Evolutionary conservation across 768 basidiomycete species (phyloP), one percentile per base, ranked within the genome.

Genomic region (Hypsizygus marmoreus): DNA sequence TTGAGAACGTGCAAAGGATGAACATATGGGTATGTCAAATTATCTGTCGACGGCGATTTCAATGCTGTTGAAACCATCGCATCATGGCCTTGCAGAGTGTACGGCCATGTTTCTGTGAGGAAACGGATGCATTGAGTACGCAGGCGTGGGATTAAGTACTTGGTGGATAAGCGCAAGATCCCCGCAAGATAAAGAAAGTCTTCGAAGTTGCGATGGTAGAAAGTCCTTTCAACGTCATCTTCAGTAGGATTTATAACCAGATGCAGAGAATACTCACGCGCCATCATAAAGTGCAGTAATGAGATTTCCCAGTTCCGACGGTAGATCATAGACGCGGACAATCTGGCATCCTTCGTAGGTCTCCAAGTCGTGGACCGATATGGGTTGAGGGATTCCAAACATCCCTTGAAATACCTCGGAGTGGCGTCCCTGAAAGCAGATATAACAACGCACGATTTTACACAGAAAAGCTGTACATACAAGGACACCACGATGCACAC

Each of bases 1-100:
- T 80, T 79, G 41, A 82, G 70, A 25, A 81, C 72, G 52, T 78
- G 77, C 20, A 84, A 49, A 7, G 81, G 81, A 54, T 84, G 81
- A 22, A 76, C 76, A 47, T 74, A 80, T 12, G 81, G 81, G 52
- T 77, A 81, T n/a, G 76, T 72, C 30, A 77, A 60, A 44, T 73
- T 67, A 50, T 69, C 61, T 41, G 74, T 63, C 11, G 61, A 43
- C 4, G 71, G 74, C 4, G 76, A 61, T 19, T 54, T 63, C 20
- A 80, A 52, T 2, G 81, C 81, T 14, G 60, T 66, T 38, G 73
- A 65, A 10, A 82, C 71, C 79, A 82, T 81, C 16, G 63, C 63
- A 49, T 83, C 80, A 50, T 83, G 81, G 8, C 77, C 79, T 29
- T 69, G 61, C 4, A 84, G 68, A 3, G 80, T 80, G 36, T 72